A percentile compares a stretch with the other conserved stretches of the same genome.
phyloP scores from a whole-genome alignment of 2,329 filamentous ascomycete genomes.

The Fusarium mangiferae region DNA sequence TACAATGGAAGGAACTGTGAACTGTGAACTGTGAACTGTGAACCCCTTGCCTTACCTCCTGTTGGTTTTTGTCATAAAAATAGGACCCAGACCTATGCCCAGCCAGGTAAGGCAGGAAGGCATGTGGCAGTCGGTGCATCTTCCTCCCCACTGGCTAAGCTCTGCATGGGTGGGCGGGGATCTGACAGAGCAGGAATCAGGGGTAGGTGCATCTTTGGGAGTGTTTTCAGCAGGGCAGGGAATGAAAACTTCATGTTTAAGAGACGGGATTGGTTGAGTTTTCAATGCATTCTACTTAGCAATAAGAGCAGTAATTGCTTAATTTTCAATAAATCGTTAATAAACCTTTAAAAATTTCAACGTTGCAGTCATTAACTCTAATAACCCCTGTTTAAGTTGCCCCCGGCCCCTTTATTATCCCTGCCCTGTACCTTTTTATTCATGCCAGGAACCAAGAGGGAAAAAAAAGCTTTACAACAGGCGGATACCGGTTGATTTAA shows the following conservation, averaged over 20 bases:
- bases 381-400: slow-evolving; percentile 14
- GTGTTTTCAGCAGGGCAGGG: slow-evolving; percentile 5
- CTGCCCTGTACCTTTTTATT: slow-evolving; percentile 17
- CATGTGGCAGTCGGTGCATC: slow-evolving; percentile 27
- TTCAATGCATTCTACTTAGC: neutral
- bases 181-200: slow-evolving; percentile 25
- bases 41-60: slow-evolving; percentile 11
- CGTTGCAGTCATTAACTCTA: slow-evolving; percentile 15
- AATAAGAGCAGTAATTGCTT: neutral
- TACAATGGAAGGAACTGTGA: slow-evolving; percentile 1
- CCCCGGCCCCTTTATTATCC: slow-evolving; percentile 29
- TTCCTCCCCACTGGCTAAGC: slow-evolving; percentile 12
- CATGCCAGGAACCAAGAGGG: slow-evolving; percentile 14
- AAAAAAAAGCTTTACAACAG: slow-evolving; percentile 19
- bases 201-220: slow-evolving; percentile 15
- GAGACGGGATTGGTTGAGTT: neutral
- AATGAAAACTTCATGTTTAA: neutral
- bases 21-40: neutral
- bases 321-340: neutral
- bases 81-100: slow-evolving; percentile 9
- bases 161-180: neutral
- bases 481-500: slow-evolving; percentile 3
- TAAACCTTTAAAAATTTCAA: neutral
- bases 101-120: slow-evolving; percentile 30
- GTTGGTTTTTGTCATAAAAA: slow-evolving; percentile 22